phyloP scores from a whole-genome alignment of 176 grass and related monocot genomes.

The Oryza meridionalis region DNA sequence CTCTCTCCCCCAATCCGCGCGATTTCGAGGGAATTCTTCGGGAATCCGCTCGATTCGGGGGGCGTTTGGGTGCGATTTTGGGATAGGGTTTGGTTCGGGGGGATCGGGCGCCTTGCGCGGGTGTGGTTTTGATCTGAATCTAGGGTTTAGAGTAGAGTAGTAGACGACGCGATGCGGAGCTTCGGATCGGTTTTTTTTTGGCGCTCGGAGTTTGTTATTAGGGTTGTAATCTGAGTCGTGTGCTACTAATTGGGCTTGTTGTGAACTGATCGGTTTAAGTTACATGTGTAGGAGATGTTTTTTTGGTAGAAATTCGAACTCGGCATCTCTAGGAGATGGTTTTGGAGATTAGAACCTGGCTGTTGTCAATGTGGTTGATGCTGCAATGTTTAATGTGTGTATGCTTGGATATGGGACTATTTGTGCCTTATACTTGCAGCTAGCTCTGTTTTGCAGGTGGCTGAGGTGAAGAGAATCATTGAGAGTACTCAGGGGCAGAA shows the following conservation, averaged over 20 bases:
- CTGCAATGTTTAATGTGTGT: background rate
- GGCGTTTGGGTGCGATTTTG: background rate
- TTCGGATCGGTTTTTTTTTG: background rate
- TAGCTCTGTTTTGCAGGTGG: slow-evolving; percentile 52
- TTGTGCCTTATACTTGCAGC: background rate
- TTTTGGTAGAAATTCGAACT: background rate
- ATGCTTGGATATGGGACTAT: background rate
- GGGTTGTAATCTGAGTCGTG: background rate
- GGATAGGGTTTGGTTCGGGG: background rate
- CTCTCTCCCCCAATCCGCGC: background rate
- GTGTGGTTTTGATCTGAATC: slow-evolving; percentile 42
- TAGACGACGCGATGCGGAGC: too few species aligned
- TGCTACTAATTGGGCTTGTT: background rate
- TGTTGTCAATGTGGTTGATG: background rate
- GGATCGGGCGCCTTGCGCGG: background rate
- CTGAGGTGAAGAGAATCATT: slow-evolving; percentile 85
- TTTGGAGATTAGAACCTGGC: background rate
- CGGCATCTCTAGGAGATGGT: background rate
- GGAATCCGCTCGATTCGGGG: slow-evolving; percentile 23
- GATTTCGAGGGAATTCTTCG: background rate
- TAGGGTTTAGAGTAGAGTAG: slow-evolving; percentile 45
- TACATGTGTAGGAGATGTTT: background rate
- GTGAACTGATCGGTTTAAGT: background rate
- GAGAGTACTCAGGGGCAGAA: slow-evolving; percentile 71
- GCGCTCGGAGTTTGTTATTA: background rate